Base-by-base conservation (phyloP, 495 filamentous ascomycete species). In the Penicillium lagena region DNA sequence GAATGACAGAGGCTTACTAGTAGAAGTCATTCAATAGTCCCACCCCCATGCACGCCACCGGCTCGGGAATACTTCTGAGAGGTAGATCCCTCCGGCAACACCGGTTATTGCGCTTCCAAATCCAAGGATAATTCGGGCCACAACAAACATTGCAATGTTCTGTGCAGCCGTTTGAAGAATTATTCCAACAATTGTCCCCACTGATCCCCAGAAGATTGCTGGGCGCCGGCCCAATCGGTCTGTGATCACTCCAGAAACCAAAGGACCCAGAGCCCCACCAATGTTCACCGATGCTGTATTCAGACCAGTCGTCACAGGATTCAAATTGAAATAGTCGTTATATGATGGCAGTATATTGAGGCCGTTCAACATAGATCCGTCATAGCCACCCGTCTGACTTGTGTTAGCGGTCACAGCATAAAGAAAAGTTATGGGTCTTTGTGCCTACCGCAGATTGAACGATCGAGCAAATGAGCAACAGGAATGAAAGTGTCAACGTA, bases 331-430 rank as follows among this genome's bases (percentile, higher is more conserved):
- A 51, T 77, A 77, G 31, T 73, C 59, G 6, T 54, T 66, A 41
- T 77, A 79, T 7, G 50, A 58, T 1, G 71, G 66, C 1, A 77
- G 51, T 40, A 77, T 76, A 38, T 77, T 74, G 15, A 79, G 62
- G 1, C 72, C 73, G 42, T 77, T 77, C 44, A 75, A 32, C 67
- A 75, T 72, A 5, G 71, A 75, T 15, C 70, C 67, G 45, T 78
- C 74, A 50, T 75, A 78, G 6, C 72, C 74, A 29, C 56, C 54
- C 2, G 70, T 62, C 56, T 66, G 39, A 4, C 5, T 4, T 13
- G n/a, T 5, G 29, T 32, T 4, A 33, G 15, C 17, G 30, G 9
- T 34, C 13, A 11, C 1, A 29, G 4, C 13, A 33, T 12, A 6
- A 1, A 7, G n/a, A 11, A 5, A 8, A 6, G 27, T 22, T 12